Evolutionary conservation across 2,329 filamentous ascomycete species (phyloP).

Genomic region (Paecilomyces sp.): DNA sequence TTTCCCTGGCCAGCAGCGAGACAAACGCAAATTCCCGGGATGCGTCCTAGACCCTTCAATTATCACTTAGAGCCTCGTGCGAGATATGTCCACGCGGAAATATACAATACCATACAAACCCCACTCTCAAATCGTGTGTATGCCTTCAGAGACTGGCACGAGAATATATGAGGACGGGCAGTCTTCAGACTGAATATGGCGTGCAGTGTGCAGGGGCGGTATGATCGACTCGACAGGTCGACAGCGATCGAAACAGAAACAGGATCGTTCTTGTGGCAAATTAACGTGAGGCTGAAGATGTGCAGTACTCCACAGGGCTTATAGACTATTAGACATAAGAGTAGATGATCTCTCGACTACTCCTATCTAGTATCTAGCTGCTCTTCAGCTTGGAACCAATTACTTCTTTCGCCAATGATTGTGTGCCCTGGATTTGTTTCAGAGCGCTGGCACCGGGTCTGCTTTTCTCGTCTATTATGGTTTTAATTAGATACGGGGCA

Average conservation of each 20-base stretch:
- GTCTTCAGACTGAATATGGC: background rate
- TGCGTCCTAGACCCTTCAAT: background rate
- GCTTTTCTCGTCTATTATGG: no score
- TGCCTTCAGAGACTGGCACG: background rate
- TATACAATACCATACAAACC: background rate
- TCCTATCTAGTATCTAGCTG: no score
- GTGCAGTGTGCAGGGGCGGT: background rate
- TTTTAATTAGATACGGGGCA: no score
- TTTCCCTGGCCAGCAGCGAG: background rate
- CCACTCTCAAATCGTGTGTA: background rate
- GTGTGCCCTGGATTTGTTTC: no score
- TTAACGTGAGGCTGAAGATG: background rate
- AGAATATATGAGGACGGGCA: background rate
- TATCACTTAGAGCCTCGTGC: background rate
- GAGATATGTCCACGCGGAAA: background rate
- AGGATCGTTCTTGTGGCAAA: background rate
- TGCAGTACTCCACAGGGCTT: background rate
- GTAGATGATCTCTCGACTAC: background rate
- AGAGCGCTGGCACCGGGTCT: no score
- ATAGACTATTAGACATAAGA: background rate
- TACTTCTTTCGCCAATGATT: no score
- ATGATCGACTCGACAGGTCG: background rate
- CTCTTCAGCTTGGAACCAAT: no score
- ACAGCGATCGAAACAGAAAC: background rate
- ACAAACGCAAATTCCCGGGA: background rate